phyloP scores from a whole-genome alignment of 345 rosid species.

The Citrus sinensis region DNA sequence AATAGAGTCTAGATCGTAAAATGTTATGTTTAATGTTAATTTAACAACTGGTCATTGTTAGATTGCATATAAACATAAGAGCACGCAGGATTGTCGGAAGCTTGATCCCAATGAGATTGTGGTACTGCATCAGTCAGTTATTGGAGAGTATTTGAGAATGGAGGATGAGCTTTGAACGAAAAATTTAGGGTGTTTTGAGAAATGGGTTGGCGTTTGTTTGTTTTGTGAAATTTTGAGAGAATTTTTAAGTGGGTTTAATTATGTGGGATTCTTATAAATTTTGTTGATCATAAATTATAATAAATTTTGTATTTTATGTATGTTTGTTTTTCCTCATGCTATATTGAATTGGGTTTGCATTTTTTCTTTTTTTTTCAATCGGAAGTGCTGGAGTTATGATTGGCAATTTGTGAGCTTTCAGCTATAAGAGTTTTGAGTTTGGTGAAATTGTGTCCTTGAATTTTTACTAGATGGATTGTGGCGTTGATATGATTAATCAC shows the following conservation, averaged over 20 bases:
- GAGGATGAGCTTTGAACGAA: slow-evolving; percentile 70
- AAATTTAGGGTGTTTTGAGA: neutral
- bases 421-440: neutral
- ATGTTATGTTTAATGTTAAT: too few relatives aligned
- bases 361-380: neutral
- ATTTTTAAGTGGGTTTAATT: neutral
- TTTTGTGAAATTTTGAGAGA: too few relatives aligned
- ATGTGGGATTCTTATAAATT: neutral
- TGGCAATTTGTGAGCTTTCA: neutral
- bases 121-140: slow-evolving; percentile 79
- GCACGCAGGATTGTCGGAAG: slow-evolving; percentile 82
- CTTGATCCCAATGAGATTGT: slow-evolving; percentile 82
- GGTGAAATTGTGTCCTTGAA: neutral
- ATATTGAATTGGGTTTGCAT: neutral
- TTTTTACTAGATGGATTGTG: neutral
- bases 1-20: too few relatives aligned
- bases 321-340: neutral
- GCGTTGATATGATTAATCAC: neutral
- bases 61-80: slow-evolving; percentile 18
- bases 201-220: neutral
- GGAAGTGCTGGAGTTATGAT: neutral
- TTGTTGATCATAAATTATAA: neutral
- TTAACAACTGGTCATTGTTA: too few relatives aligned
- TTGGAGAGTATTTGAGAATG: slow-evolving; percentile 84
- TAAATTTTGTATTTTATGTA: neutral